Conservation (phyloP, 768 basidiomycete species). For the Epithele typhae region DNA sequence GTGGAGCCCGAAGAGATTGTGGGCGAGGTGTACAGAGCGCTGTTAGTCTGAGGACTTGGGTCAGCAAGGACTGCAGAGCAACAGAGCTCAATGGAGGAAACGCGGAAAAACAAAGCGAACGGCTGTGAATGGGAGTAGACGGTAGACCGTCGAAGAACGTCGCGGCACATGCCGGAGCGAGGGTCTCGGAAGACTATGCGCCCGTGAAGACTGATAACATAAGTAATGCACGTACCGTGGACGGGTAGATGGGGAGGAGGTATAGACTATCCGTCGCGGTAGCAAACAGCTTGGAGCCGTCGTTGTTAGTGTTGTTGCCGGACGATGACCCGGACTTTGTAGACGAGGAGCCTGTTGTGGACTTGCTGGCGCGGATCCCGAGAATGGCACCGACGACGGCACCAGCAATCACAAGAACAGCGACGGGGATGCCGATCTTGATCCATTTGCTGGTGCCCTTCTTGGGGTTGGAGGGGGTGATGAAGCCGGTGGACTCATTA, state of each 20-base stretch:
- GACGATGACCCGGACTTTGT: conserved; percentile 16
- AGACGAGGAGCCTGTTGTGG: conserved; percentile 28
- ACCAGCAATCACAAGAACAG: conserved; percentile 56
- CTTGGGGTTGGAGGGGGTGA: conserved; percentile 46
- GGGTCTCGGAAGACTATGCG: too few relatives aligned
- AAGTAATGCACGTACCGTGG: conserved; percentile 60
- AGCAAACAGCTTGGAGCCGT: conserved; percentile 62
- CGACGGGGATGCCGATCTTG: conserved; percentile 68
- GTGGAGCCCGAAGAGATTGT: conserved; percentile 60
- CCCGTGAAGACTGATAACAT: too few relatives aligned
- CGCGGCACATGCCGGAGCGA: too few relatives aligned
- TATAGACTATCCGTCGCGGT: conserved; percentile 77
- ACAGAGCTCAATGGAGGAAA: not conserved
- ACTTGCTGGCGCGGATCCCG: conserved; percentile 54
- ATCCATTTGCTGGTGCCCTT: conserved; percentile 65
- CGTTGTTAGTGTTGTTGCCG: conserved; percentile 37
- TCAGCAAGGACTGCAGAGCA: not conserved
- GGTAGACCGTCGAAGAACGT: too few relatives aligned
- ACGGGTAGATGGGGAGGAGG: conserved; percentile 82
- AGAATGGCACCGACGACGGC: conserved; percentile 79
- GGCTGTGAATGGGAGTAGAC: too few relatives aligned
- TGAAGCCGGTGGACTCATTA: conserved; percentile 64
- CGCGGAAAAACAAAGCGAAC: not conserved
- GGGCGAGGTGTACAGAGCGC: conserved; percentile 64
- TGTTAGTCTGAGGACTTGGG: conserved; percentile 53